These are phyloP conservation scores for Neospora caninum DNA, from an alignment of 169 alveolate species.

Conservation along the genomic window DNA sequence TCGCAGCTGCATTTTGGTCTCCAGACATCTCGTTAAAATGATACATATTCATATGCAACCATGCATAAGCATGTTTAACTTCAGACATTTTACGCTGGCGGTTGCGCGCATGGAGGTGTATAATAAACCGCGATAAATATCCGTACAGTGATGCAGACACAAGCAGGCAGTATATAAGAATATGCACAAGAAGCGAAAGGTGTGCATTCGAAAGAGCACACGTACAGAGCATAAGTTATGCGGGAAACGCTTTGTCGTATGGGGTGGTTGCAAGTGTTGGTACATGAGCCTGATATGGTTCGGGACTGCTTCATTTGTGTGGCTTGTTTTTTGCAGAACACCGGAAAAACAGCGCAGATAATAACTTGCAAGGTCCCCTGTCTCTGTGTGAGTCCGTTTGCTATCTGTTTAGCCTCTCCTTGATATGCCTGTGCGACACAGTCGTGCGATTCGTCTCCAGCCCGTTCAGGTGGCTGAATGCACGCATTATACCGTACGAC, in stretches of 20 bases:
- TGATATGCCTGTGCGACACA: neutral
- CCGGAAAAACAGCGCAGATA: neutral
- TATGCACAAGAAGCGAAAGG: too few relatives aligned
- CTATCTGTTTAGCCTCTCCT: neutral
- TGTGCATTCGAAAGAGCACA: too few relatives aligned
- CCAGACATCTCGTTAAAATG: too few relatives aligned
- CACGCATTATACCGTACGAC: neutral
- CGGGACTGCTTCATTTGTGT: neutral
- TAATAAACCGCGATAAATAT: too few relatives aligned
- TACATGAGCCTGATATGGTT: neutral
- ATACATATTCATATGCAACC: too few relatives aligned
- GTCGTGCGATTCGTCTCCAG: neutral
- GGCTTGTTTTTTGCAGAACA: neutral
- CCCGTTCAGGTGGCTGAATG: neutral
- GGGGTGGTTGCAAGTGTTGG: neutral
- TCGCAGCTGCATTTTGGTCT: too few relatives aligned
- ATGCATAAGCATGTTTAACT: too few relatives aligned
- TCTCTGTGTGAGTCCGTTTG: slow-evolving; percentile 14
- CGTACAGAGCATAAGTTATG: neutral
- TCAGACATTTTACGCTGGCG: too few relatives aligned
- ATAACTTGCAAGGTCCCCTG: neutral
- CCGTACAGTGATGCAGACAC: too few relatives aligned
- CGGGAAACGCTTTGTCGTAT: neutral
- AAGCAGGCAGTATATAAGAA: too few relatives aligned
- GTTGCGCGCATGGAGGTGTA: too few relatives aligned